A percentile compares a stretch with the other conserved stretches of the same genome.
Conservation (phyloP, 2,329 filamentous ascomycete genomes). For the Talaromyces albobiverticillius region DNA sequence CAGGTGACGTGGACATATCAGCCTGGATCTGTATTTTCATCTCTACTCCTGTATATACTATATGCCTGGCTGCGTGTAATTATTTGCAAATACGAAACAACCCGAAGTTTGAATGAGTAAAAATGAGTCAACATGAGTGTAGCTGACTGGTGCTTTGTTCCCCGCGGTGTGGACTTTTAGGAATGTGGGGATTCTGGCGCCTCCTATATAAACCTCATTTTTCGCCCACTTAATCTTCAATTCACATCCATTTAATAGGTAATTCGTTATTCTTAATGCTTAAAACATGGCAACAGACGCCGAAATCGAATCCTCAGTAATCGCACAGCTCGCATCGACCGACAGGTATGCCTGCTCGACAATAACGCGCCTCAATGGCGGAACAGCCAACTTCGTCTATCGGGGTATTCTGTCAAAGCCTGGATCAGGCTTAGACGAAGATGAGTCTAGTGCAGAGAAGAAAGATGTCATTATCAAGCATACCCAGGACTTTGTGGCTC, state of each 20-base stretch:
- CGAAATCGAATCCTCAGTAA: constrained; percentile 2
- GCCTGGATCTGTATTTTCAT: neutral
- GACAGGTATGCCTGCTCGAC: neutral
- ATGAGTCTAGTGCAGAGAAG: neutral
- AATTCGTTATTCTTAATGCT: too few relatives aligned
- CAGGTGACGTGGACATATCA: neutral
- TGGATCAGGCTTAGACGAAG: neutral
- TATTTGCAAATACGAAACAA: too few relatives aligned
- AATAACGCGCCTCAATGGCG: constrained; percentile 7
- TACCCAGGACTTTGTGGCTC: constrained; percentile 12
- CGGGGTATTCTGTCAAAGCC: neutral
- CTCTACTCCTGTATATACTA: neutral
- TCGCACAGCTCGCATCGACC: neutral
- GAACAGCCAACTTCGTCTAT: constrained; percentile 14
- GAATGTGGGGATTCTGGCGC: too few relatives aligned
- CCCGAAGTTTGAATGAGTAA: neutral
- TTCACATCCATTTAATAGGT: too few relatives aligned
- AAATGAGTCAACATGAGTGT: constrained; percentile 5
- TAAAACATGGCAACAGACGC: constrained; percentile 9
- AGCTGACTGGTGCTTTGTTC: neutral
- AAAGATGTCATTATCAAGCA: constrained; percentile 10
- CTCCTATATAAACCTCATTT: too few relatives aligned
- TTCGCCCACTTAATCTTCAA: too few relatives aligned
- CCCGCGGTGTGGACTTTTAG: too few relatives aligned
- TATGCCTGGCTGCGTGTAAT: neutral